Conservation (phyloP, 768 basidiomycete genomes). For the Mycena indigotica region DNA sequence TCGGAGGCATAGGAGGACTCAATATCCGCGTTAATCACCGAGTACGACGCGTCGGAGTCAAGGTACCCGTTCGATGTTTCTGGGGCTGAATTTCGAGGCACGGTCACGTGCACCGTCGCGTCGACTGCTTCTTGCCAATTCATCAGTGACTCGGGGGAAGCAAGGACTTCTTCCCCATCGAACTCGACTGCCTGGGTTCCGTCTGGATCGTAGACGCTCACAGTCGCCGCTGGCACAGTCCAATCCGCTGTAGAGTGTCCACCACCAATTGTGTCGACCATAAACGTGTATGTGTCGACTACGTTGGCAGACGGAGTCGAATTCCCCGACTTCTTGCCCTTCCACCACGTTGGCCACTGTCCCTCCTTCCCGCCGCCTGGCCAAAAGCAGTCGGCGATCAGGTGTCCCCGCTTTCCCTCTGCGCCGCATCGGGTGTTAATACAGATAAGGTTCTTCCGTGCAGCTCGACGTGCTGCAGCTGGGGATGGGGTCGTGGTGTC, state of each 20-base stretch:
- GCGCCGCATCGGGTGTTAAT: slow-evolving; percentile 6
- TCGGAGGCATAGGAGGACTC: too few species aligned
- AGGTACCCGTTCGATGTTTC: too few species aligned
- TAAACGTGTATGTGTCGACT: slow-evolving; percentile 1
- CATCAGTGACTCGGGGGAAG: slow-evolving; percentile 9
- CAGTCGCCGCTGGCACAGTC: slow-evolving; percentile 5
- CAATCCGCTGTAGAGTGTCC: too few species aligned
- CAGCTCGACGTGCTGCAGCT: slow-evolving; percentile 2
- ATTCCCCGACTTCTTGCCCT: neutral
- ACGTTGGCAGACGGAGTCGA: neutral
- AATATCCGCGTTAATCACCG: neutral
- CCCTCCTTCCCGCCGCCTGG: slow-evolving; percentile 15
- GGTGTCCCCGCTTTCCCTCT: neutral
- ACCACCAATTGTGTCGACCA: too few species aligned
- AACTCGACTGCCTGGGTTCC: slow-evolving; percentile 6
- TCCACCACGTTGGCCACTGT: slow-evolving; percentile 14
- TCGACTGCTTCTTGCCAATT: slow-evolving; percentile 1
- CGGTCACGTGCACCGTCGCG: neutral
- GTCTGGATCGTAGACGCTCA: neutral
- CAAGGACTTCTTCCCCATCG: slow-evolving; percentile 7
- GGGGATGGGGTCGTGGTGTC: too few species aligned
- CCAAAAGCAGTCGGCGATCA: slow-evolving; percentile 13
- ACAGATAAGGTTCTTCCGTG: slow-evolving; percentile 7
- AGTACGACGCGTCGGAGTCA: neutral
- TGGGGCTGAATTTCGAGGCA: neutral